These are phyloP conservation scores for Zhuliangozyma blackwelliae DNA, from an alignment of 1,139 yeast genomes.

Conservation along the genomic window DNA sequence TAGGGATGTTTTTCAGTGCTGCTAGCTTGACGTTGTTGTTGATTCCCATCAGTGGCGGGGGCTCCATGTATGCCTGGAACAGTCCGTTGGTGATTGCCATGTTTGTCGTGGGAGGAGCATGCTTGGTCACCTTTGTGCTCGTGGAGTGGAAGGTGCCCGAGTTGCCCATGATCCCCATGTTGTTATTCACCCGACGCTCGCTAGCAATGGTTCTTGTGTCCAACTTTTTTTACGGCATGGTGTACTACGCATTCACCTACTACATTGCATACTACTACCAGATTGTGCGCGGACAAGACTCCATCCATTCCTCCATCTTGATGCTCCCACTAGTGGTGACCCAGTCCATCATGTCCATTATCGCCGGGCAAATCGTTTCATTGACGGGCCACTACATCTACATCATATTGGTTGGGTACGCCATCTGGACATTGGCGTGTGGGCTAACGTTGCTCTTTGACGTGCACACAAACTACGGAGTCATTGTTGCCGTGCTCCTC, in stretches of 20 bases:
- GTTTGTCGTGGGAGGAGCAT: constrained; percentile 41
- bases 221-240: constrained; percentile 46
- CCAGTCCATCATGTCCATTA: constrained; percentile 28
- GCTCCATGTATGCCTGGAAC: constrained; percentile 47
- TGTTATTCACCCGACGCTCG: constrained; percentile 32
- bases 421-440: constrained; percentile 37
- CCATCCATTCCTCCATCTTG: constrained; percentile 31
- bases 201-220: constrained; percentile 36
- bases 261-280: constrained; percentile 48
- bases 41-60: constrained; percentile 53
- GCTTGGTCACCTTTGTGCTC: constrained; percentile 31
- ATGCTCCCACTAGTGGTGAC: constrained; percentile 36
- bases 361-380: constrained; percentile 40
- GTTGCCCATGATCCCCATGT: constrained; percentile 52
- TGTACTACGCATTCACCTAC: constrained; percentile 42
- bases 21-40: constrained; percentile 41
- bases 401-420: constrained; percentile 38
- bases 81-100: constrained; percentile 43
- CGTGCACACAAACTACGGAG: constrained; percentile 24
- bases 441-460: constrained; percentile 34
- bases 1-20: constrained; percentile 45
- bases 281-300: constrained; percentile 35
- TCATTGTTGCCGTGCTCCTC: constrained; percentile 29
- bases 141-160: constrained; percentile 43
- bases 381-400: constrained; percentile 36